Conservation (phyloP, 768 basidiomycete species). For the Termitomyces sp. region DNA sequence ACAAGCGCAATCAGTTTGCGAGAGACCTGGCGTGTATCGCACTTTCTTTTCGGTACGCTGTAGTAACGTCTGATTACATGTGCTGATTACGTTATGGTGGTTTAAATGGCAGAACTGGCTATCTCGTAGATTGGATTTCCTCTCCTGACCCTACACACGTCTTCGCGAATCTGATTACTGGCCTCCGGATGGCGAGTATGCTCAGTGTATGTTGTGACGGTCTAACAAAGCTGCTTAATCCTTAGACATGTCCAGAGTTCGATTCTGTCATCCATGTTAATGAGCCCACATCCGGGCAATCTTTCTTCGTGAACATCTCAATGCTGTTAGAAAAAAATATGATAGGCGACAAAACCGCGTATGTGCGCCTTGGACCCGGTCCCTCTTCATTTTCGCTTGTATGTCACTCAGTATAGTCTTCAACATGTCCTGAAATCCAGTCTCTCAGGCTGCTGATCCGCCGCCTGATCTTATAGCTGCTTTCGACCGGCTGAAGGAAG, state of each 20-base stretch:
- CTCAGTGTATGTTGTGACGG: neutral
- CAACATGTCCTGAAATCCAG: neutral
- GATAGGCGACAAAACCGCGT: neutral
- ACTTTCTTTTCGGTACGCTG: constrained; percentile 31
- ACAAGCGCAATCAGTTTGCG: constrained; percentile 25
- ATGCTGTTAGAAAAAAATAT: constrained; percentile 13
- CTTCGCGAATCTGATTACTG: constrained; percentile 29
- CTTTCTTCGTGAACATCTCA: constrained; percentile 46
- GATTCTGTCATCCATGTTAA: constrained; percentile 35
- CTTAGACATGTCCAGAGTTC: constrained; percentile 26
- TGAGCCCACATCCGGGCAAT: constrained; percentile 41
- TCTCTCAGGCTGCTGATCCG: constrained; percentile 12
- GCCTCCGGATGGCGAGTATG: constrained; percentile 31
- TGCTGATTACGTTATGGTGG: neutral
- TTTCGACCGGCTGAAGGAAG: constrained; percentile 8
- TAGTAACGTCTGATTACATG: neutral
- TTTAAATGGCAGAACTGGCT: constrained; percentile 31
- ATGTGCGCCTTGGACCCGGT: constrained; percentile 13
- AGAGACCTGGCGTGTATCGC: constrained; percentile 37
- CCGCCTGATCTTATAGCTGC: constrained; percentile 10
- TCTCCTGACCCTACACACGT: constrained; percentile 26
- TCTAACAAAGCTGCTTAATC: neutral
- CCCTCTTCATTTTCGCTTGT: constrained; percentile 10
- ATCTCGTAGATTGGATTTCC: constrained; percentile 43
- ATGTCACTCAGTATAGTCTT: neutral